Base-by-base conservation (phyloP, 352 stramenopile genomes). In the Pythium dissotocum region DNA sequence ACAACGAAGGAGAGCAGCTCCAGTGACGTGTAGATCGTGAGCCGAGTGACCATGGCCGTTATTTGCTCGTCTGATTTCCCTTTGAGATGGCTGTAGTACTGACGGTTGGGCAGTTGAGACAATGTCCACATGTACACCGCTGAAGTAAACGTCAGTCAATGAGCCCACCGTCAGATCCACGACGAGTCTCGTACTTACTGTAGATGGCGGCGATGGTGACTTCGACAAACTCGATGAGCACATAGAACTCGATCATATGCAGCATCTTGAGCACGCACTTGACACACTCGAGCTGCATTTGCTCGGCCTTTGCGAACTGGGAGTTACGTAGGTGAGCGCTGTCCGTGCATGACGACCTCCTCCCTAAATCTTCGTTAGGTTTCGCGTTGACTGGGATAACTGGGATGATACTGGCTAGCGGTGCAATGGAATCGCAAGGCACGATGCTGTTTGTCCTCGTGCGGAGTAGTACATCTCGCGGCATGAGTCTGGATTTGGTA, bases 201-300 rank as follows among this genome's bases (percentile, higher is more conserved):
- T 30, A 12, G 38, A 60, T 2, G 77, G 16, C 9, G 49, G 33
- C 33, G 62, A 78, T 46, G 18, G 79, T 38, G 14, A 77, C 56
- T 5, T 28, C n/a, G n/a, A 64, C 58, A 6, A 80, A 58, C 30
- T 58, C 52, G 28, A 58, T 58, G 52, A 58, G 52, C 52, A 58
- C 52, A 30, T 58, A 58, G 6, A 58, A 58, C 52, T 58, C 52
- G 52, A 40, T 38, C 52, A 58, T 58, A 24, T 58, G 52, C 3
- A 58, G 24, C 26, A 58, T 21, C 16, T 40, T 24, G 8, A 58
- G 52, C 9, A 58, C 30, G 14, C 7, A 40, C 52, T 58, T 58
- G 26, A 30, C 30, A 26, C 52, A 40, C 30, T 35, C 16, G 6
- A 58, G 26, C 16, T 58, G 52, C 24, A n/a, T 24, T 24, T 40